Percentiles rank a stretch among this genome's conserved stretches.
phyloP scores from a whole-genome alignment of 2,329 filamentous ascomycete species.

The Beauveria sp. region DNA sequence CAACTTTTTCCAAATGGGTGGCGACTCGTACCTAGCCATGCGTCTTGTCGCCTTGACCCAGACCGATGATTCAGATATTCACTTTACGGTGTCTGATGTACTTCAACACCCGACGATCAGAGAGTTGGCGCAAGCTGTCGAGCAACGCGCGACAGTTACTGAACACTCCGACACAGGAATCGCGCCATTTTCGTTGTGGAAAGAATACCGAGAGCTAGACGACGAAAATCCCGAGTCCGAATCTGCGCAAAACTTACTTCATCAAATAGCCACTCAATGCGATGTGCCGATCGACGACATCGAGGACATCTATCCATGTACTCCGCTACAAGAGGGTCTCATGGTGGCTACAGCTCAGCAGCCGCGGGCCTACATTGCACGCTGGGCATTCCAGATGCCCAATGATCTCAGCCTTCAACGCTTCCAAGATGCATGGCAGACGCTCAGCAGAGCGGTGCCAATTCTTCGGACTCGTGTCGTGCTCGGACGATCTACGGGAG shows the following conservation, averaged over 20 bases:
- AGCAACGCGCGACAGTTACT: neutral
- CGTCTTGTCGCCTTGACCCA: neutral
- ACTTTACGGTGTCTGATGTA: neutral
- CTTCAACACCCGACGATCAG: neutral
- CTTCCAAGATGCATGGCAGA: neutral
- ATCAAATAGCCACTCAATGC: neutral
- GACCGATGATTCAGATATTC: neutral
- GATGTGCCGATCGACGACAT: neutral
- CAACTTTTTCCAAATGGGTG: neutral
- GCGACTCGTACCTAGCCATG: constrained; percentile 8
- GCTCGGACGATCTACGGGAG: neutral
- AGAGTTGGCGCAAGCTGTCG: constrained; percentile 8
- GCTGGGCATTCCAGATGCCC: neutral
- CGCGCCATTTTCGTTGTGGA: constrained; percentile 4
- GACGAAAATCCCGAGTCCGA: neutral
- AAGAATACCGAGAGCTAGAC: neutral
- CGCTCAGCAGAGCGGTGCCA: neutral
- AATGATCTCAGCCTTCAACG: neutral
- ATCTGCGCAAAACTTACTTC: neutral
- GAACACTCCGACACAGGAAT: neutral
- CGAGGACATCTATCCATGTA: constrained; percentile 12
- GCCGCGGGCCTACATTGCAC: neutral
- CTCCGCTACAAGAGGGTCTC: constrained; percentile 8
- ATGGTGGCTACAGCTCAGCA: constrained; percentile 10
- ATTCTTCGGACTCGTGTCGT: neutral